Base-by-base conservation (phyloP, 495 filamentous ascomycete species). In the Aspergillus funiculosus region DNA sequence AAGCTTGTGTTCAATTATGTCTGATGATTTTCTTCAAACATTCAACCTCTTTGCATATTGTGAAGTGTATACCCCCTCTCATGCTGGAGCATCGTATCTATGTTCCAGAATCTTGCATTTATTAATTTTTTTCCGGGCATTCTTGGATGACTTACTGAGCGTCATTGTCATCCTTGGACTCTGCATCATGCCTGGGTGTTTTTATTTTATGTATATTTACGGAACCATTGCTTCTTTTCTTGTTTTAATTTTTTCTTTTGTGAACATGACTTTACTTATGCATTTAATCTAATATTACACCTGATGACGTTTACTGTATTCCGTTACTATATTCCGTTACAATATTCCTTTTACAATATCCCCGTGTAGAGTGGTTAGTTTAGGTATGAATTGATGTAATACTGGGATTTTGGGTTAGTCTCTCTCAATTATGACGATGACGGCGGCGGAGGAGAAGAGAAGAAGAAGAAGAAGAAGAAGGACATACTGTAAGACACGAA, bases 401-500 rank as follows among this genome's bases (percentile, higher is more conserved):
- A 82, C 78, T 81, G 46, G n/a, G n/a, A n/a, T 25, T n/a, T 17
- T 21, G 9, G 13, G 36, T 39, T 15, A 42, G 48, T 32, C 43
- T 41, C 37, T 2, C 14, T 21, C 1, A 3, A 21, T 31, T 37
- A 25, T 13, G 10, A n/a, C n/a, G n/a, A n/a, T n/a, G n/a, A n/a
- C n/a, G n/a, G n/a, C n/a, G n/a, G 42, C 26, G 15, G 4, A 17
- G 4, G 2, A 15, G 3, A 30, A 34, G n/a, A 19, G 18, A 13
- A 18, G 21, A 32, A 2, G 4, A 10, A 13, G n/a, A n/a, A n/a
- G n/a, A n/a, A n/a, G n/a, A n/a, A 18, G 13, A 42, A 36, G 5
- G 34, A 62, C 80, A 69, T 60, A 88, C 86, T n/a, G 87, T 91
- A 40, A 91, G 61, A 43, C 94, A 85, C 34, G 86, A 79, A 46